Conservation (phyloP, 2,329 filamentous ascomycete species). For the Pseudogymnoascus sp. region DNA sequence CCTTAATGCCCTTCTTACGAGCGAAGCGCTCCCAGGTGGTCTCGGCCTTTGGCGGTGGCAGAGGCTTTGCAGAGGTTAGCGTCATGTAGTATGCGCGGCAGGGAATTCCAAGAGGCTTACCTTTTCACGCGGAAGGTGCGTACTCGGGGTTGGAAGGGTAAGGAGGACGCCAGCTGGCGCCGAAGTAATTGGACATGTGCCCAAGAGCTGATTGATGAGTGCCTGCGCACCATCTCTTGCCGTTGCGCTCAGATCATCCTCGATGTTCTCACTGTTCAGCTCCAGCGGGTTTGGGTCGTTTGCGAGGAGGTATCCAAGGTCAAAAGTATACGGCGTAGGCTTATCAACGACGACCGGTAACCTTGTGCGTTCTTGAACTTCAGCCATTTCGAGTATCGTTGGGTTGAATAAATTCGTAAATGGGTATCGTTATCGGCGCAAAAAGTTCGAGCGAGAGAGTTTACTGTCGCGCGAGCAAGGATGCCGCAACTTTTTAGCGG, state of each 20-base stretch:
- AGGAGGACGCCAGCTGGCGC: slow-evolving; percentile 67
- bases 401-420: neutral
- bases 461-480: slow-evolving; percentile 3
- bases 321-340: slow-evolving; percentile 85
- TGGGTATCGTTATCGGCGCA: slow-evolving; percentile 5
- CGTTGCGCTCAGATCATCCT: slow-evolving; percentile 61
- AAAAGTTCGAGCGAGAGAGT: neutral
- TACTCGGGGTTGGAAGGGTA: slow-evolving; percentile 62
- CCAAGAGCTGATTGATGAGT: slow-evolving; percentile 89
- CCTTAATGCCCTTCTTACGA: slow-evolving; percentile 91
- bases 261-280: slow-evolving; percentile 46
- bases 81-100: neutral
- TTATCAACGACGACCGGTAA: slow-evolving; percentile 64
- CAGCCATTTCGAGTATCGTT: slow-evolving; percentile 8
- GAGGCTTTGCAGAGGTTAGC: slow-evolving; percentile 38
- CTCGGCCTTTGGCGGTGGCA: slow-evolving; percentile 71
- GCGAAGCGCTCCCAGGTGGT: slow-evolving; percentile 97
- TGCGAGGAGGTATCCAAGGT: slow-evolving; percentile 78
- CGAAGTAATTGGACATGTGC: slow-evolving; percentile 71
- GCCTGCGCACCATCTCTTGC: slow-evolving; percentile 87
- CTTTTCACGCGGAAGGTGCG: slow-evolving; percentile 80
- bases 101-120: slow-evolving; percentile 15
- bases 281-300: slow-evolving; percentile 79
- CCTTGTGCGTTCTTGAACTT: slow-evolving; percentile 19
- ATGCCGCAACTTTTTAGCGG: slow-evolving; percentile 13